Evolutionary conservation across 805 yeast genomes (phyloP).

Genomic region (Huiozyma sinensis): DNA sequence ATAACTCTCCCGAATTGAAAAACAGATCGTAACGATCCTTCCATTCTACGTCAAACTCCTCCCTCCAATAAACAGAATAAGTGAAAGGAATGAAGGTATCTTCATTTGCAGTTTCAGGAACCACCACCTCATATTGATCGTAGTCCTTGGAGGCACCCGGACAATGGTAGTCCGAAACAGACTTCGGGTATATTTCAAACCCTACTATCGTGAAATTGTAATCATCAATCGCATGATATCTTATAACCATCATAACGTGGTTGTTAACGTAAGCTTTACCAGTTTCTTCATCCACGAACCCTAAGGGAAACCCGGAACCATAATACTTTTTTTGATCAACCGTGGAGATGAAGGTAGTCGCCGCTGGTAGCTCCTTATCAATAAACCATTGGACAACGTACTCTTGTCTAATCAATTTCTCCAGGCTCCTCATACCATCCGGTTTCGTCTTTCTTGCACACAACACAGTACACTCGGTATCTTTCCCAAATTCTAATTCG

Average conservation of each 20-base stretch:
- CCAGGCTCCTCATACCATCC: conserved; percentile 44
- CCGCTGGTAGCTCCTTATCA: conserved; percentile 72
- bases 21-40: conserved; percentile 65
- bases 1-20: conserved; percentile 40
- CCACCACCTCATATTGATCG: conserved; percentile 43
- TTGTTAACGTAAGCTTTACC: conserved; percentile 59
- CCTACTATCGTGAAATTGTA: conserved; percentile 61
- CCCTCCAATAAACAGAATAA: conserved; percentile 82
- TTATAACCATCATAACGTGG: conserved; percentile 70
- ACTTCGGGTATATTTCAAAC: conserved; percentile 80
- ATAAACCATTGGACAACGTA: conserved; percentile 77
- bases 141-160: conserved; percentile 62
- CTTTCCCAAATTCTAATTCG: conserved; percentile 51
- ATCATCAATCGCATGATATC: conserved; percentile 48
- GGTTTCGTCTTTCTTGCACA: conserved; percentile 58
- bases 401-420: conserved; percentile 50
- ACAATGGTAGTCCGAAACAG: conserved; percentile 56
- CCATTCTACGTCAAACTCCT: conserved; percentile 57
- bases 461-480: conserved; percentile 50
- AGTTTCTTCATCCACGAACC: conserved; percentile 42
- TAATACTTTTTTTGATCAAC: conserved; percentile 56
- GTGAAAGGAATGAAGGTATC: conserved; percentile 57
- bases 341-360: conserved; percentile 64
- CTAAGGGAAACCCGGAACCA: conserved; percentile 80
- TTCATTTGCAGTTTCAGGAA: conserved; percentile 28